Base-by-base conservation (phyloP, 768 basidiomycete species). In the Naganishia antarctica region DNA sequence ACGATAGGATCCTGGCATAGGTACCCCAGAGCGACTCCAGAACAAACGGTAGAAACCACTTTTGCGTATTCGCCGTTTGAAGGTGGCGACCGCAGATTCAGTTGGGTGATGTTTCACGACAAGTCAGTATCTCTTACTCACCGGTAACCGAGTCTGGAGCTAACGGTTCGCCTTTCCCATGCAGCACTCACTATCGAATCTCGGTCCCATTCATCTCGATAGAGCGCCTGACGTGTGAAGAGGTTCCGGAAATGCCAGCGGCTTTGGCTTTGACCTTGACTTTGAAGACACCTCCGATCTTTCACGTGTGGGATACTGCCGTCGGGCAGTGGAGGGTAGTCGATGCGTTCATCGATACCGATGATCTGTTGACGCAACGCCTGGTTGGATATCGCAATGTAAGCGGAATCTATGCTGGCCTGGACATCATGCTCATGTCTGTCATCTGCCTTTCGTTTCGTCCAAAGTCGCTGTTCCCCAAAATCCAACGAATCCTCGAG, bases 31-130 rank as follows among this genome's bases (percentile, higher is more conserved):
- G 18, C 53, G 21, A 40, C n/a, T 23, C 1, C 37, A 12, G 53
- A 57, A 21, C 32, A 57, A 5, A 7, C 21, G 37, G 34, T 34
- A 57, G 53, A 57, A 9, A 41, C 53, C 11, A 57, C 53, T 15
- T 57, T 57, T 57, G 53, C 53, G 34, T 57, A 57, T n/a, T 40
- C 53, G n/a, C 53, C 53, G 5, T 57, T 57, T 13, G 53, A 41
- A n/a, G 37, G 21, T 25, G 53, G 37, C 6, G 53, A 57, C 23
- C 53, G 26, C n/a, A 37, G 53, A 34, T 57, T 57, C 23, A 41
- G 53, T 31, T 57, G 53, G 53, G 53, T 37, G 11, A 41, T 57
- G 37, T 26, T 57, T 26, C 53, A 57, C 18, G 53, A 37, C 53
- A 40, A 57, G 53, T 57, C 11, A 25, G 37, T 57, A 12, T 3